Conservation (phyloP, 2,329 filamentous ascomycete species). For the Exophiala mesophila region DNA sequence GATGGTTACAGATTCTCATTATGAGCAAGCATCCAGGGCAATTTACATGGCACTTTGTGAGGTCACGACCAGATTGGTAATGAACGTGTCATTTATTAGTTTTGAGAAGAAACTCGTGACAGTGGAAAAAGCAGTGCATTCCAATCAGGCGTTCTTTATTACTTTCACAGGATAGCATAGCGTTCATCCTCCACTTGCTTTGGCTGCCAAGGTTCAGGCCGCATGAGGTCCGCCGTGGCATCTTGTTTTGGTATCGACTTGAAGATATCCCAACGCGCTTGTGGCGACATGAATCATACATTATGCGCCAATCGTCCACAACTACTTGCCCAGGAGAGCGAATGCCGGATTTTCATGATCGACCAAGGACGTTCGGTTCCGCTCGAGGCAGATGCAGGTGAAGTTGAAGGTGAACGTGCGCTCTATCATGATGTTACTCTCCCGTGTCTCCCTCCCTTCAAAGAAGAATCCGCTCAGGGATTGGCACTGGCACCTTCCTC, state of each 20-base stretch:
- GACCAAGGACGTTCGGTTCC: too few species aligned
- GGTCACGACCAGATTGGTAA: not conserved
- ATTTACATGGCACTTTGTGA: not conserved
- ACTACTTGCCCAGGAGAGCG: too few species aligned
- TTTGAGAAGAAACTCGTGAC: constrained; percentile 1
- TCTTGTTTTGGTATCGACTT: not conserved
- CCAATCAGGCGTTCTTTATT: not conserved
- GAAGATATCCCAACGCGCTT: not conserved
- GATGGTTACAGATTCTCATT: constrained; percentile 1
- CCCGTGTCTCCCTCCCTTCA: too few species aligned
- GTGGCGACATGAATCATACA: not conserved
- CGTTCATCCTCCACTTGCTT: constrained; percentile 1
- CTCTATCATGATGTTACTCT: too few species aligned
- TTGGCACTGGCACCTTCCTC: too few species aligned
- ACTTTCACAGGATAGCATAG: not conserved
- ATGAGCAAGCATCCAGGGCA: not conserved
- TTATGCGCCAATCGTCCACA: not conserved
- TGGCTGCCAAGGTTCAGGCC: not conserved
- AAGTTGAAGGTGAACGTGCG: too few species aligned
- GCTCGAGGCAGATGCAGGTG: too few species aligned
- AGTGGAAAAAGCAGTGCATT: not conserved
- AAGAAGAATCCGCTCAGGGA: too few species aligned
- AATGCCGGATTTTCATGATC: too few species aligned
- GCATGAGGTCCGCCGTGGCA: not conserved
- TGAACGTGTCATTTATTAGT: not conserved